Evolutionary conservation across 2,329 filamentous ascomycete genomes (phyloP).

Genomic region (Colletotrichum liaoningense): DNA sequence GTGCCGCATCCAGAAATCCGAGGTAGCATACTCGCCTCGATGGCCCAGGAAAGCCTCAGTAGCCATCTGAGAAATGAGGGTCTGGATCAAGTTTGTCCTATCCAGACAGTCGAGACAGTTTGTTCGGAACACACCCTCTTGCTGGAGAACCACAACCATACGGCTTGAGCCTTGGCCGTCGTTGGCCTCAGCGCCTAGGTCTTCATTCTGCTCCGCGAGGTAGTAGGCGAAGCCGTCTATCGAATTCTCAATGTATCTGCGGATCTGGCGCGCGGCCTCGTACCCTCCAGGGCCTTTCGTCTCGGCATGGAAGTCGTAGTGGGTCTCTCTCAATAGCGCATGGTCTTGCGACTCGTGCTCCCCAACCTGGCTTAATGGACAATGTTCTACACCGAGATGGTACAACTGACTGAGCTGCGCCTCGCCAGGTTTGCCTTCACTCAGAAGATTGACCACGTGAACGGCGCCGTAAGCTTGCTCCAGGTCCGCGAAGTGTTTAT

Average conservation of each 20-base stretch:
- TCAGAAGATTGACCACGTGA: slow-evolving; percentile 94
- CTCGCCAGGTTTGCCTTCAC: slow-evolving; percentile 87
- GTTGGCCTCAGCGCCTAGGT: slow-evolving; percentile 55
- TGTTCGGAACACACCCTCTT: slow-evolving; percentile 94
- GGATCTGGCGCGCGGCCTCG: slow-evolving; percentile 88
- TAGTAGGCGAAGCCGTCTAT: slow-evolving; percentile 94
- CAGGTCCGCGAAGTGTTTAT: slow-evolving; percentile 92
- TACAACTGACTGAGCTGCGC: slow-evolving; percentile 85
- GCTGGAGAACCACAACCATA: slow-evolving; percentile 81
- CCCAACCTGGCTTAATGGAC: slow-evolving; percentile 72
- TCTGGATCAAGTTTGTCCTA: slow-evolving; percentile 95
- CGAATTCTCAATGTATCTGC: slow-evolving; percentile 80
- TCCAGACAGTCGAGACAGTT: slow-evolving; percentile 98
- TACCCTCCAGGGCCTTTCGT: slow-evolving; percentile 89
- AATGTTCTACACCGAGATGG: slow-evolving; percentile 79
- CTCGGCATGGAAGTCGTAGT: slow-evolving; percentile 97
- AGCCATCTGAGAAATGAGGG: slow-evolving; percentile 93
- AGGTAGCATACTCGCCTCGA: slow-evolving; percentile 73
- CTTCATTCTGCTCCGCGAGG: slow-evolving; percentile 78
- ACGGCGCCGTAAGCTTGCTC: slow-evolving; percentile 89
- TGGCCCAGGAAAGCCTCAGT: slow-evolving; percentile 86
- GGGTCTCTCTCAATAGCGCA: slow-evolving; percentile 81
- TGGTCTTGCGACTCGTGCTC: slow-evolving; percentile 73
- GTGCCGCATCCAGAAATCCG: slow-evolving; percentile 93
- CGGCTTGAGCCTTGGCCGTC: slow-evolving; percentile 51